Evolutionary conservation across 768 basidiomycete species (phyloP).

Genomic region (Cubamyces lactineus): DNA sequence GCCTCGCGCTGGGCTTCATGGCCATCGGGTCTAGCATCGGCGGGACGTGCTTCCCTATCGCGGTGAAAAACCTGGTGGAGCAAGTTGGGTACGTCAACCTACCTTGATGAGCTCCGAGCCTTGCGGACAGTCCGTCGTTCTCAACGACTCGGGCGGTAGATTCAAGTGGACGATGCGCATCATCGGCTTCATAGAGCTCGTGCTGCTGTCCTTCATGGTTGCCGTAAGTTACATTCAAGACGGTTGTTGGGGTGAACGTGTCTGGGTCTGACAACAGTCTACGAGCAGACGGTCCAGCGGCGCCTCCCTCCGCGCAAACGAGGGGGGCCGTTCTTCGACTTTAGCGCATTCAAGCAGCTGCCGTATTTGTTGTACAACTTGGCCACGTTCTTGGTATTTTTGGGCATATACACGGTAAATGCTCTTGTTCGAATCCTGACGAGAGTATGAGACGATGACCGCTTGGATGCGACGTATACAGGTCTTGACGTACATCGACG

Average conservation of each 20-base stretch:
- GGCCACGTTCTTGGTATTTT: constrained; percentile 57
- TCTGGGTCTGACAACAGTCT: background rate
- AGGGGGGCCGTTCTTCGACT: constrained; percentile 60
- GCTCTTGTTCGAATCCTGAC: too few species aligned
- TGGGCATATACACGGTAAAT: constrained; percentile 64
- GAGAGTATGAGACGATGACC: background rate
- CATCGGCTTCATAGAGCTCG: constrained; percentile 61
- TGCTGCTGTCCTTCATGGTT: constrained; percentile 38
- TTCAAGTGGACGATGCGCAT: constrained; percentile 77
- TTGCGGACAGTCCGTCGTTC: too few species aligned
- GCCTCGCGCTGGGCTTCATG: constrained; percentile 59
- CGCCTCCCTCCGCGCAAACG: constrained; percentile 55
- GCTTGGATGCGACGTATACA: background rate
- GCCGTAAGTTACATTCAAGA: background rate
- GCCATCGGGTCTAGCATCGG: constrained; percentile 70
- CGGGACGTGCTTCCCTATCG: constrained; percentile 66
- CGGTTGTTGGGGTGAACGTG: background rate
- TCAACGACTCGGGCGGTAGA: constrained; percentile 40
- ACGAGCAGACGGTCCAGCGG: constrained; percentile 22
- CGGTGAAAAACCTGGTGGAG: constrained; percentile 54
- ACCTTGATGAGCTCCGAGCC: too few species aligned
- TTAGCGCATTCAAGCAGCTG: constrained; percentile 53
- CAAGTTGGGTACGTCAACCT: constrained; percentile 51
- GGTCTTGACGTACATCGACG: constrained; percentile 69
- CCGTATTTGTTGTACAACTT: constrained; percentile 60